Evolutionary conservation across 345 rosid genomes (phyloP), one percentile per base, ranked within the genome.

Genomic region (Bruguiera sexangula): DNA sequence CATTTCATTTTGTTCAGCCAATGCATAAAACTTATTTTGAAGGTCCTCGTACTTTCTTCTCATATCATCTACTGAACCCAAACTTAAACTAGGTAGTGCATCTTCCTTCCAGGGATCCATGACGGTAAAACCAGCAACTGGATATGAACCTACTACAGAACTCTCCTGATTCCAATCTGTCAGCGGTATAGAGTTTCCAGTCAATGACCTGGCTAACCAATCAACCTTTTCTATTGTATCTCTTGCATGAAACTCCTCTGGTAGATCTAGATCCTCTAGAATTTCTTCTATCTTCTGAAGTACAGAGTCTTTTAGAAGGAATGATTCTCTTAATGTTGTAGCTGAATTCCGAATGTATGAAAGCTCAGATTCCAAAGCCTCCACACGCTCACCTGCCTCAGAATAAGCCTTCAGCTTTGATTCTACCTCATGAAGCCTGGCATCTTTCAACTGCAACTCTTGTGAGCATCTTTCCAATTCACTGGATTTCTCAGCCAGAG

Each of bases 1-100:
- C 99, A 95, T 90, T 83, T 92, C 99, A 84, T 88, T 95, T 80
- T 92, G 96, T 78, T 95, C 97, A 59, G 97, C 99, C 84, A 92
- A 80, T 53, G 92, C 93, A 81, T 84, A 95, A 80, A 95, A 95
- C 77, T 89, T 92, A 63, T 87, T 82, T 65, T 95, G 89, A 68
- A 95, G 90, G 64, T 95, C 99, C 76, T 95, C 99, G 43, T 79
- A 86, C 73, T 90, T 86, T 79, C 91, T 86, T 79, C 91, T 87
- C 76, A 89, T 75, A 56, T 88, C 96, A 66, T 88, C 95, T 69
- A 76, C 87, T 59, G 86, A 70, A 83, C 70, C 82, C 66, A 87
- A 66, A 79, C 70, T 83, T 66, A 89, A 68, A 79, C 80, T 74
- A 6, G 85, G 82, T 60, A 82, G 90, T 66, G 60, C 84, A 75